These are phyloP conservation scores for Hygrocybe coccinea DNA, from an alignment of 768 basidiomycete genomes.

Conservation along the genomic window DNA sequence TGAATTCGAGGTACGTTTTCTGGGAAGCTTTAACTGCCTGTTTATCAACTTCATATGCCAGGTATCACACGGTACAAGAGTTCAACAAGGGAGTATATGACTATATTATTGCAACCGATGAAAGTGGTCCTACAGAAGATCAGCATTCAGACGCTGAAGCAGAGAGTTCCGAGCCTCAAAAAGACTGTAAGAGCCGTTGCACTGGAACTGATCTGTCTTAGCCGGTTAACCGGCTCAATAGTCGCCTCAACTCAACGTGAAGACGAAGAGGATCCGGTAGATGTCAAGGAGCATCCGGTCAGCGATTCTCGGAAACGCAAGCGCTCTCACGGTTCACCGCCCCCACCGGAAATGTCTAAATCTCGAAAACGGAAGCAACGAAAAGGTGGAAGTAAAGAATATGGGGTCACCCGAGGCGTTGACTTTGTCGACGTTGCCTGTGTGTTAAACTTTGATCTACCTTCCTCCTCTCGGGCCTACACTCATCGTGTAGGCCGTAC, in stretches of 20 bases:
- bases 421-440: conserved; percentile 97
- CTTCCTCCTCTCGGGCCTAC: conserved; percentile 78
- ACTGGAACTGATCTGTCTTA: not conserved
- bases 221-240: conserved; percentile 19
- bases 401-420: conserved; percentile 91
- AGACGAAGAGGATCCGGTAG: conserved; percentile 16
- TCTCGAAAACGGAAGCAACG: conserved; percentile 49
- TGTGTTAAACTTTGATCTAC: conserved; percentile 98
- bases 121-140: conserved; percentile 55
- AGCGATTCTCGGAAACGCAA: conserved; percentile 51
- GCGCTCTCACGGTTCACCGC: conserved; percentile 38
- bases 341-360: conserved; percentile 37
- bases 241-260: conserved; percentile 56
- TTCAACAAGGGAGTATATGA: conserved; percentile 99
- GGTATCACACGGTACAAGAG: conserved; percentile 96
- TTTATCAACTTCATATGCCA: conserved; percentile 22
- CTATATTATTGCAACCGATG: conserved; percentile 97
- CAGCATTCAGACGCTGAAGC: conserved; percentile 46
- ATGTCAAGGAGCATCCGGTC: conserved; percentile 14
- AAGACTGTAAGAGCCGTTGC: not conserved
- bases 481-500: conserved; percentile 96
- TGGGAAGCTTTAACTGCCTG: not conserved
- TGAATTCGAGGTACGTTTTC: conserved; percentile 75
- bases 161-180: conserved; percentile 30
- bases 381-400: conserved; percentile 63